Base-by-base conservation (phyloP, 352 stramenopile genomes). In the Elongisporangium anandrum region DNA sequence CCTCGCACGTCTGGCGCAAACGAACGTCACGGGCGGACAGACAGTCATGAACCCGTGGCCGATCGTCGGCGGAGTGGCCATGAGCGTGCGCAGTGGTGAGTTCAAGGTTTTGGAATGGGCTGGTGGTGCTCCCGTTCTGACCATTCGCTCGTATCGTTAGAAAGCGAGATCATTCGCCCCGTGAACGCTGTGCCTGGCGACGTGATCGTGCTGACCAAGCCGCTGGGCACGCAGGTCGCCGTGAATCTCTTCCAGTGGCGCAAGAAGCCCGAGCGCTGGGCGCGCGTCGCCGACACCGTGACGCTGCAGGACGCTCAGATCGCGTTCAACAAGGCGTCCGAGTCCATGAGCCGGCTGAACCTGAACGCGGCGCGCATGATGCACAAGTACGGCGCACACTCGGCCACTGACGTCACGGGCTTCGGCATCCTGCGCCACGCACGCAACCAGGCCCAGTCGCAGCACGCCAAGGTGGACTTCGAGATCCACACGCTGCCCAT, bases 41-140 rank as follows among this genome's bases (percentile, higher is more conserved):
- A 98, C 95, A 0, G 95, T 98, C 52, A 90, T 97, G 72, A 98
- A 98, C 76, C 93, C 93, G 29, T 98, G 95, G 95, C 92, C 93
- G 19, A 95, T 98, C 56, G 96, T 98, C 63, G 95, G 95, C 24
- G 95, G 95, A 56, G 90, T 97, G 29, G 93, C 93, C 0, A 98
- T 96, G 83, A 90, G 80, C 57, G 83, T 93, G 6, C 83, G 83
- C 38, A 89, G 77, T 24, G 82, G 82, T 92, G 50, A n/a, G 69
- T 71, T 68, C 38, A 1, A 39, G 29, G 7, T 34, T 48, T 45
- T 15, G 34, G 3, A 45, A 17, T 12, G 26, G 12, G 26, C 7
- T 38, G 26, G 6, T 9, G 6, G 26, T 48, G 8, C 29, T 0
- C 49, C 47, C 21, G 38, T 48, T 50, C 49, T 47, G 48, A 12